Evolutionary conservation across 148 eudicot genomes (phyloP), one percentile per base, ranked within the genome.

Genomic region (Tetragonia tetragonoides): DNA sequence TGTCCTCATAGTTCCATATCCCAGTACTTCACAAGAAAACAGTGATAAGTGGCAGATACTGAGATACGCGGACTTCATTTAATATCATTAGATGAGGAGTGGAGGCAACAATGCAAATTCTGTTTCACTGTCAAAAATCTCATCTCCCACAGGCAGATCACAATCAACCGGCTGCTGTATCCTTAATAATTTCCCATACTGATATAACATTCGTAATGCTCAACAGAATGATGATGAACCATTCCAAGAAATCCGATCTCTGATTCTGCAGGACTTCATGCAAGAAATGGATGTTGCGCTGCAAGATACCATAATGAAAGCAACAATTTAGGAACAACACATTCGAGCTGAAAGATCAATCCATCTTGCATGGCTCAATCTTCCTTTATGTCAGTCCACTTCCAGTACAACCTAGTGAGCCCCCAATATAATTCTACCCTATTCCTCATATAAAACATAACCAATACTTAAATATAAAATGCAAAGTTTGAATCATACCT

Each of bases 251-350:
- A 85, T 95, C 95, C 0, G 99, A 89, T 84, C 84, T 87, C 74
- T 94, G 83, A 84, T 95, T 95, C 84, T 95, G 99, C 47, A 95
- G 90, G 78, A 83, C 97, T 88, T 92, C 99, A 91, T 92, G 99
- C 83, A 95, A 86, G 76, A 95, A 95, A 85, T 92, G 99, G 81
- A 95, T 92, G 86, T 95, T 95, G 87, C 92, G 99, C 97, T 95
- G 97, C 86, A 82, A 24, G 41, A 68, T 15, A 38, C 60, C 56
- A 79, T 10, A 16, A 28, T 46, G 4, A 62, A 17, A 78, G 3
- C 47, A 66, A 39, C 38, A 64, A 51, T 37, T 68, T 18, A 46
- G 17, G 28, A 54, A 28, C 34, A 53, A 15, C 40, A 63, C 16
- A 28, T 28, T 28, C 39, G 24, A 61, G 34, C 37, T 21, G 12